Conservation (phyloP, 2,329 filamentous ascomycete species). For the Fusarium sororula region DNA sequence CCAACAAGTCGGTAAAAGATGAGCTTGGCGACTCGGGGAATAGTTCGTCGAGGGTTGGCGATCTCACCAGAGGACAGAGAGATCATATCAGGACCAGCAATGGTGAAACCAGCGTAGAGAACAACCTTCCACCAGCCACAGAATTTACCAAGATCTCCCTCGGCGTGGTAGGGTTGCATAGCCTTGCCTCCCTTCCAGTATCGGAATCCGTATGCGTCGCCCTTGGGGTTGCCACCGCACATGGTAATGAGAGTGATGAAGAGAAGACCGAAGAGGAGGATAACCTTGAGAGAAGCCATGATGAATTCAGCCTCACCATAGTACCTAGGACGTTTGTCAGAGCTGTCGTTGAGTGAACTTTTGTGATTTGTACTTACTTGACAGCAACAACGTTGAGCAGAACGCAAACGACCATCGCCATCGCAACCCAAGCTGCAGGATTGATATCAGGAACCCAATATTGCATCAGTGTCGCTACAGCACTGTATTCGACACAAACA, state of each 20-base stretch:
- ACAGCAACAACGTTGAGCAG: conserved; percentile 58
- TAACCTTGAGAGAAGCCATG: conserved; percentile 64
- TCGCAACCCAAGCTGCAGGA: conserved; percentile 59
- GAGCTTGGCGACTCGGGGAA: conserved; percentile 76
- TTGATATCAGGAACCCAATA: conserved; percentile 56
- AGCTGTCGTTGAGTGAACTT: accelerated
- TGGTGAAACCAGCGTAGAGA: conserved; percentile 74
- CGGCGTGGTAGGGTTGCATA: conserved; percentile 48
- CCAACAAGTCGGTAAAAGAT: conserved; percentile 77
- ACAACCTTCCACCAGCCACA: conserved; percentile 65
- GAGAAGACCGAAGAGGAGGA: conserved; percentile 63
- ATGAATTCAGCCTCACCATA: conserved; percentile 60
- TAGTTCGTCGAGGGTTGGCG: conserved; percentile 69
- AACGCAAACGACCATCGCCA: conserved; percentile 57
- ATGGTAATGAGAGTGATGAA: conserved; percentile 73
- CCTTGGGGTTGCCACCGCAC: conserved; percentile 71
- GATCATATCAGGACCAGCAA: conserved; percentile 74
- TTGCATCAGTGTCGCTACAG: conserved; percentile 55
- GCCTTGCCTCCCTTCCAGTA: conserved; percentile 56
- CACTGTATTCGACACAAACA: conserved; percentile 56
- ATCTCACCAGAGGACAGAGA: conserved; percentile 65
- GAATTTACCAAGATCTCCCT: conserved; percentile 67
- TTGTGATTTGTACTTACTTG: conserved; percentile 42
- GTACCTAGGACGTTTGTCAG: conserved; percentile 35
- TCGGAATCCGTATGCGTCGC: conserved; percentile 72